These are phyloP conservation scores for Petunia secreta DNA, from an alignment of 257 asterid species.

Conservation along the genomic window DNA sequence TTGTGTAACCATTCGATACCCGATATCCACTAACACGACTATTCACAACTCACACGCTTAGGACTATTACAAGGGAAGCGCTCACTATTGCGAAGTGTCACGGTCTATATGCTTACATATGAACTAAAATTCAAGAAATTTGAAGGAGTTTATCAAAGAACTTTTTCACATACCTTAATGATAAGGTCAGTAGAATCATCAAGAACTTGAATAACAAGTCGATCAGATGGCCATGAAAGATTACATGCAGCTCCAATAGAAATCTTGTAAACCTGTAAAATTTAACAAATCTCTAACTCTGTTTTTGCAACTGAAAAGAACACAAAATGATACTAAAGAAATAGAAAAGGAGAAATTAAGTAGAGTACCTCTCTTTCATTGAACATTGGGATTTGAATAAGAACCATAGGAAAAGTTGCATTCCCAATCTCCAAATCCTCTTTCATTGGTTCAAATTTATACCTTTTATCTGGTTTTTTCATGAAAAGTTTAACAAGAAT, in stretches of 20 bases:
- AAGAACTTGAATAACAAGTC: slow-evolving; percentile 87
- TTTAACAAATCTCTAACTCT: not conserved
- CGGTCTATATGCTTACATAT: not conserved
- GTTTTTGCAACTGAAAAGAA: not conserved
- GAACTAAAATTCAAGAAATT: not conserved
- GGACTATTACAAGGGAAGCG: too few relatives aligned
- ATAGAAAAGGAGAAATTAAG: not conserved
- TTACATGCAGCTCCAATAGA: slow-evolving; percentile 97
- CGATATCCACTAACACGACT: too few relatives aligned
- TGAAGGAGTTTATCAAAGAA: not conserved
- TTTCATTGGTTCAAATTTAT: slow-evolving; percentile 76
- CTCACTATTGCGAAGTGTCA: not conserved
- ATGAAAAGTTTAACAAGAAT: slow-evolving; percentile 75
- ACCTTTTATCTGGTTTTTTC: slow-evolving; percentile 81
- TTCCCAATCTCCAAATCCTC: slow-evolving; percentile 79
- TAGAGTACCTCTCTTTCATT: slow-evolving; percentile 76
- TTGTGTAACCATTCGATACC: not conserved
- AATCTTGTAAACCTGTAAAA: slow-evolving; percentile 77
- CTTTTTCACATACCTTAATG: slow-evolving; percentile 53
- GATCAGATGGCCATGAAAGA: slow-evolving; percentile 91
- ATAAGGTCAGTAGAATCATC: slow-evolving; percentile 81
- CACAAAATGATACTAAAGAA: not conserved
- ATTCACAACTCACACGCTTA: too few relatives aligned
- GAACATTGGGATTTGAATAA: slow-evolving; percentile 95
- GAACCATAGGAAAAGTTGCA: slow-evolving; percentile 66